phyloP scores from a whole-genome alignment of 2,329 filamentous ascomycete species.

The Penicillium sp. region DNA sequence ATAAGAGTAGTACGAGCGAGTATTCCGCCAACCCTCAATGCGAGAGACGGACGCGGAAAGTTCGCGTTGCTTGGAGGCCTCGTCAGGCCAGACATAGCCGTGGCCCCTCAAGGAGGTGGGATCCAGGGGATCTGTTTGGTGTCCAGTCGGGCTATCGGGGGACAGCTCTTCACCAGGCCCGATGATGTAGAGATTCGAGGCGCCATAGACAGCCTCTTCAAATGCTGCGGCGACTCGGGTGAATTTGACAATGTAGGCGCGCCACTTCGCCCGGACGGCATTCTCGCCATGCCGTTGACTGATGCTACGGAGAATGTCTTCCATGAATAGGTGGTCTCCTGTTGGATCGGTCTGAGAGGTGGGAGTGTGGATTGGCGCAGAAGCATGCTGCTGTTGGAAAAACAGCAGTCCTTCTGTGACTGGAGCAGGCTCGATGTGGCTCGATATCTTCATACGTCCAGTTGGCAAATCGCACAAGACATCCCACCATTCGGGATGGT shows the following conservation, averaged over 20 bases:
- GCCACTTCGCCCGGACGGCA: conserved; percentile 85
- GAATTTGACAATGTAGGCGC: conserved; percentile 90
- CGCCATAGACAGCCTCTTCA: conserved; percentile 91
- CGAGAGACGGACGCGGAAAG: conserved; percentile 84
- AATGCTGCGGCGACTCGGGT: conserved; percentile 88
- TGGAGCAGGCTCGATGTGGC: conserved; percentile 71
- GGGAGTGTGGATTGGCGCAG: conserved; percentile 22
- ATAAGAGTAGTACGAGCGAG: conserved; percentile 89
- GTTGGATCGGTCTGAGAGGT: conserved; percentile 58
- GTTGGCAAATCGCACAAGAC: conserved; percentile 87
- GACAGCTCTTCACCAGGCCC: conserved; percentile 61
- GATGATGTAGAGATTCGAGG: conserved; percentile 74
- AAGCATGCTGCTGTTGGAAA: conserved; percentile 67
- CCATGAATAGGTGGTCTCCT: conserved; percentile 84
- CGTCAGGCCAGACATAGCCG: conserved; percentile 91
- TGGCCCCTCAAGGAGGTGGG: conserved; percentile 65
- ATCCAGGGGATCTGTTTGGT: conserved; percentile 30
- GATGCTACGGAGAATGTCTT: conserved; percentile 75
- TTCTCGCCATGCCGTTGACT: conserved; percentile 80
- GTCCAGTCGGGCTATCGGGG: conserved; percentile 47
- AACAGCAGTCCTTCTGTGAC: conserved; percentile 78
- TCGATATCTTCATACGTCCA: conserved; percentile 90
- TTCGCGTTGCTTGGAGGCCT: conserved; percentile 72
- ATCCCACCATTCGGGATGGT: conserved; percentile 98
- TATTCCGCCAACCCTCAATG: conserved; percentile 95